Evolutionary conservation across 495 filamentous ascomycete species (phyloP).

Genomic region (Xylaria curta): DNA sequence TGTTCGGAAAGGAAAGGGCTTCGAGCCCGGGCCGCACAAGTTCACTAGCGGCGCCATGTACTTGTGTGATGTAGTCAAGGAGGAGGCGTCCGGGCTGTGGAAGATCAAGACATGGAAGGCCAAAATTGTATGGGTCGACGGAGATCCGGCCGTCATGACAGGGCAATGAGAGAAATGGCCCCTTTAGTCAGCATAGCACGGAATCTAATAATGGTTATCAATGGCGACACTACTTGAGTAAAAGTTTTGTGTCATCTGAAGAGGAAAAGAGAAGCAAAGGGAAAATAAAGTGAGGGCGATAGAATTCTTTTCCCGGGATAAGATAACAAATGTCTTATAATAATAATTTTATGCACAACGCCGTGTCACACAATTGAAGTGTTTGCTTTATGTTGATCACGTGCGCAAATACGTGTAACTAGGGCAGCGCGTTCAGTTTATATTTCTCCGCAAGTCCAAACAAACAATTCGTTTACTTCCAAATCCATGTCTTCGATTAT

Average conservation of each 20-base stretch:
- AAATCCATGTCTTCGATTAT: too few species aligned
- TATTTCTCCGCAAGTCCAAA: too few species aligned
- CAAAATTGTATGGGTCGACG: constrained; percentile 23
- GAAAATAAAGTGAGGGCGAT: neutral
- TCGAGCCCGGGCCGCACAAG: constrained; percentile 24
- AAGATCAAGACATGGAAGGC: constrained; percentile 17
- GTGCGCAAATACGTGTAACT: too few species aligned
- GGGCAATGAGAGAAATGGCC: neutral
- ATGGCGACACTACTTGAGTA: too few species aligned
- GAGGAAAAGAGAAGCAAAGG: neutral
- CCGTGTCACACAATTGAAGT: neutral
- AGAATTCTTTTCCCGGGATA: neutral
- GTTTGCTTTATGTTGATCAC: too few species aligned
- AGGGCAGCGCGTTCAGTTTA: too few species aligned
- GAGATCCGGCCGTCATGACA: constrained; percentile 26
- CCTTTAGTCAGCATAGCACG: neutral
- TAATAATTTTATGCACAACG: neutral
- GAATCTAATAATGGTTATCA: neutral
- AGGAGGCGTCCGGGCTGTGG: constrained; percentile 17
- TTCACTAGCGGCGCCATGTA: constrained; percentile 22
- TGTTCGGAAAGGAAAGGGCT: constrained; percentile 23
- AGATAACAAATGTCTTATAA: neutral
- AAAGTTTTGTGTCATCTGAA: too few species aligned
- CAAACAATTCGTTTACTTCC: too few species aligned
- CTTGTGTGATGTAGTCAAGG: constrained; percentile 21